Base-by-base conservation (phyloP, 805 yeast species). In the Saturnispora quitensis region DNA sequence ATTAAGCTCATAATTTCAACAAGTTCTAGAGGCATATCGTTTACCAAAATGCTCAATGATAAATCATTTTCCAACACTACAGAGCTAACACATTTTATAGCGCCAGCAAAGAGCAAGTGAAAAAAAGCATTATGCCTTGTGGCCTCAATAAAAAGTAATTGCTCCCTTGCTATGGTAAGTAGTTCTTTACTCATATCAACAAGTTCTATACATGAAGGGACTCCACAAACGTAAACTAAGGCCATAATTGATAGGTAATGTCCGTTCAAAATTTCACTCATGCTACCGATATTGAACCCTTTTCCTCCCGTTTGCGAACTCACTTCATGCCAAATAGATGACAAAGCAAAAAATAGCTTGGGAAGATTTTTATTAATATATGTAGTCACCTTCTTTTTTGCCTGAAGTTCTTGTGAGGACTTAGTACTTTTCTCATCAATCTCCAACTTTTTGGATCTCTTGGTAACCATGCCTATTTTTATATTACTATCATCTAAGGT, bases 201-300 rank as follows among this genome's bases (percentile, higher is more conserved):
- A 24, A 80, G 60, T 43, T 77, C 75, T 1, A 67, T 56, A 0
- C 78, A 67, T 2, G 79, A 67, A 1, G 88, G 89, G 54, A 78
- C 75, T 0, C 85, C 80, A 47, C 80, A 68, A 50, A 78, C 79
- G 20, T 82, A 62, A 2, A 85, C 58, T n/a, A 84, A 59, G 0
- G 80, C 72, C 50, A 85, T 60, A 0, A 87, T 81, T 50, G 77
- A 74, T 45, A 85, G 57, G 62, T 73, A 84, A 60, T 85, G 90
- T 0, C 79, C 72, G 35, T 72, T 69, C 20, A 84, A 64, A 1
- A 83, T 58, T 1, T 77, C 72, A 0, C 85, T 75, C 58, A 79
- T 78, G 40, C 69, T 73, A 0, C 86, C 85, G 36, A 77, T 65
- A 42, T 68, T 67, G 40, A 75, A 71, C 8, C 73, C 78, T 12